Conservation (phyloP, 805 yeast genomes). For the Priceomyces carsonii region DNA sequence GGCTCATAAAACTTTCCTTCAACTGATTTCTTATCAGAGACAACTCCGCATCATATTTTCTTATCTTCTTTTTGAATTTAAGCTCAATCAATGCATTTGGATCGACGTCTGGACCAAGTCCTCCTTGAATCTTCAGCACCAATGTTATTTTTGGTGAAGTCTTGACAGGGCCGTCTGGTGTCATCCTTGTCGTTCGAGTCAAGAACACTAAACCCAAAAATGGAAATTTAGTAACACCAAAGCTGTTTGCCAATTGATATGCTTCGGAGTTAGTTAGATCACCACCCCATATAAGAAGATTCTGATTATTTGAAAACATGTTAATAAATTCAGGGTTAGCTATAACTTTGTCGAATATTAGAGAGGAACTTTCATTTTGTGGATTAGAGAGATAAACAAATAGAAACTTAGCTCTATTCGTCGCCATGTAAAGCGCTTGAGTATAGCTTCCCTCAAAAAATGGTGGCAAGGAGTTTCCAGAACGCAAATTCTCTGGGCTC, state of each 20-base stretch:
- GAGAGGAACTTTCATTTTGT: constrained; percentile 60
- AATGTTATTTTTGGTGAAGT: constrained; percentile 60
- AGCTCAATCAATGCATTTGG: constrained; percentile 30
- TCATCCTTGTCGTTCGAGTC: constrained; percentile 54
- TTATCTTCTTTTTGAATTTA: constrained; percentile 47
- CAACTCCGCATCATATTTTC: constrained; percentile 62
- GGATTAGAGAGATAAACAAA: constrained; percentile 73
- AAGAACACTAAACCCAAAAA: constrained; percentile 75
- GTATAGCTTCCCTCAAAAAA: constrained; percentile 79
- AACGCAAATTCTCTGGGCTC: constrained; percentile 20
- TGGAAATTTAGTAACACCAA: constrained; percentile 76
- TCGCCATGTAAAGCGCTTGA: constrained; percentile 71
- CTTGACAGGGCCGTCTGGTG: constrained; percentile 56
- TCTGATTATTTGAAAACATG: constrained; percentile 37
- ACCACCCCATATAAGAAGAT: constrained; percentile 84
- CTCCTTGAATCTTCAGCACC: constrained; percentile 65
- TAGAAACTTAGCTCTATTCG: constrained; percentile 69
- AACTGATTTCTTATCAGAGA: constrained; percentile 61
- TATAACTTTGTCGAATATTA: constrained; percentile 56
- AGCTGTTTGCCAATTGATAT: constrained; percentile 74
- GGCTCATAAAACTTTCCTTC: constrained; percentile 57
- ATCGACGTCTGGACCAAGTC: constrained; percentile 43
- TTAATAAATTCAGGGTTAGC: constrained; percentile 50
- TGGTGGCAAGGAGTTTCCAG: constrained; percentile 28
- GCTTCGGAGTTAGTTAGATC: constrained; percentile 80